Conservation (phyloP, 495 filamentous ascomycete species). For the Hypoxylon perforatum region DNA sequence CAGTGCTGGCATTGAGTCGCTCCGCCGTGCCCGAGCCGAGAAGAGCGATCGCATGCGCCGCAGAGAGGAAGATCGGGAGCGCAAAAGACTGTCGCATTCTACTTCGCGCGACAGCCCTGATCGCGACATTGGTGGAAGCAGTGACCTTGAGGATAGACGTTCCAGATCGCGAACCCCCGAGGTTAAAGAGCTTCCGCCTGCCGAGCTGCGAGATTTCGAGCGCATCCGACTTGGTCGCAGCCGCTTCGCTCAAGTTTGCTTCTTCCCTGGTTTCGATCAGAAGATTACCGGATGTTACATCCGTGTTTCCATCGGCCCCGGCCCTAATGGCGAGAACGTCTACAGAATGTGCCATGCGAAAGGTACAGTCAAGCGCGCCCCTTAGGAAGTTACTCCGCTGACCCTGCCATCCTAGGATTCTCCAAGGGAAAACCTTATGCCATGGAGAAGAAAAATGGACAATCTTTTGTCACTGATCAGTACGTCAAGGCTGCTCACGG, state of each 20-base stretch:
- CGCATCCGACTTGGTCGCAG: conserved; percentile 81
- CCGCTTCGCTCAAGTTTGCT: conserved; percentile 86
- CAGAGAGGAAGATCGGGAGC: conserved; percentile 73
- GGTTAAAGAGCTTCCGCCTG: conserved; percentile 61
- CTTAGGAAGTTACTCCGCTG: conserved; percentile 39
- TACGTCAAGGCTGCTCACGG: conserved; percentile 81
- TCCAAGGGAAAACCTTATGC: conserved; percentile 81
- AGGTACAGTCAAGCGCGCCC: conserved; percentile 57
- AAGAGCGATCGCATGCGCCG: conserved; percentile 81
- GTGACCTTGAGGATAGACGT: conserved; percentile 72
- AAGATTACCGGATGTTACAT: conserved; percentile 81
- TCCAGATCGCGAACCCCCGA: conserved; percentile 60
- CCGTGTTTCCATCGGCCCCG: conserved; percentile 80
- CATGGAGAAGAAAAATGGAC: conserved; percentile 75
- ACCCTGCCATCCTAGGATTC: conserved; percentile 68
- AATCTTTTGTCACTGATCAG: conserved; percentile 77
- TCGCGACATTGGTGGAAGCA: conserved; percentile 78
- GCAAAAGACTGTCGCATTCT: conserved; percentile 62
- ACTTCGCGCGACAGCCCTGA: conserved; percentile 55
- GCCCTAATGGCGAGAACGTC: conserved; percentile 71
- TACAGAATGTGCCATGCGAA: conserved; percentile 91
- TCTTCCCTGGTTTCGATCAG: conserved; percentile 87
- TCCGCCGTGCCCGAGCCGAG: conserved; percentile 86
- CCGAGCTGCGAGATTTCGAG: conserved; percentile 82
- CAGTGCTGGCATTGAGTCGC: conserved; percentile 79